Conservation (phyloP, 2,329 filamentous ascomycete species). For the Fusarium dimerum region DNA sequence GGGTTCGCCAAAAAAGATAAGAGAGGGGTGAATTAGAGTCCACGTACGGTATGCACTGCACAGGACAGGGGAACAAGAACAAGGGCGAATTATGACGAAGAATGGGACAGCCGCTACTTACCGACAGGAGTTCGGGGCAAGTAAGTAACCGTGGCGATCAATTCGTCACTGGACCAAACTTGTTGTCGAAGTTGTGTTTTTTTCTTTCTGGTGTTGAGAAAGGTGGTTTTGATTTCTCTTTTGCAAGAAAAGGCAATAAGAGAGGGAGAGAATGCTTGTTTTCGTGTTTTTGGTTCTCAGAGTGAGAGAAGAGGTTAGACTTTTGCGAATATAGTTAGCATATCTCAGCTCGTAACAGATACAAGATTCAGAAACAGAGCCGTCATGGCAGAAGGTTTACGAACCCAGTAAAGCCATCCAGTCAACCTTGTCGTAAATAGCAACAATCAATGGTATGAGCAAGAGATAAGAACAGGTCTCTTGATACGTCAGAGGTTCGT, state of each 20-base stretch:
- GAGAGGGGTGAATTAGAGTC: neutral
- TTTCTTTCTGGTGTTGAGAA: slow-evolving; percentile 16
- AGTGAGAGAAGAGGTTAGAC: slow-evolving; percentile 24
- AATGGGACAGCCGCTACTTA: slow-evolving; percentile 17
- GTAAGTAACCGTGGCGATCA: slow-evolving; percentile 16
- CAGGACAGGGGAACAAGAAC: too few relatives aligned
- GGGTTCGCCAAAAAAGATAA: slow-evolving; percentile 13
- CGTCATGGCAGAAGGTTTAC: slow-evolving; percentile 10
- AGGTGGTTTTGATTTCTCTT: slow-evolving; percentile 9
- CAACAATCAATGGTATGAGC: slow-evolving; percentile 24
- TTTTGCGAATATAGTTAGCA: slow-evolving; percentile 29
- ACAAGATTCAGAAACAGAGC: too few relatives aligned
- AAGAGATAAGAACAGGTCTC: slow-evolving; percentile 31
- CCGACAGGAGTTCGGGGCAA: slow-evolving; percentile 15
- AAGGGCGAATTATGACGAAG: too few relatives aligned
- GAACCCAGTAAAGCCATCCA: slow-evolving; percentile 34
- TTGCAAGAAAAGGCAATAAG: neutral
- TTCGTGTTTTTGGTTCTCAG: slow-evolving; percentile 17
- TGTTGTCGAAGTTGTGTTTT: slow-evolving; percentile 22
- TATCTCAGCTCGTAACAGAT: slow-evolving; percentile 22
- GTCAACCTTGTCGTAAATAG: slow-evolving; percentile 34
- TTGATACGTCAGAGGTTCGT: slow-evolving; percentile 25
- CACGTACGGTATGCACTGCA: too few relatives aligned
- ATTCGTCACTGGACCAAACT: slow-evolving; percentile 19
- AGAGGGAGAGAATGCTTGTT: slow-evolving; percentile 1